phyloP scores from a whole-genome alignment of 2,329 filamentous ascomycete genomes.

The Colletotrichum destructivum region DNA sequence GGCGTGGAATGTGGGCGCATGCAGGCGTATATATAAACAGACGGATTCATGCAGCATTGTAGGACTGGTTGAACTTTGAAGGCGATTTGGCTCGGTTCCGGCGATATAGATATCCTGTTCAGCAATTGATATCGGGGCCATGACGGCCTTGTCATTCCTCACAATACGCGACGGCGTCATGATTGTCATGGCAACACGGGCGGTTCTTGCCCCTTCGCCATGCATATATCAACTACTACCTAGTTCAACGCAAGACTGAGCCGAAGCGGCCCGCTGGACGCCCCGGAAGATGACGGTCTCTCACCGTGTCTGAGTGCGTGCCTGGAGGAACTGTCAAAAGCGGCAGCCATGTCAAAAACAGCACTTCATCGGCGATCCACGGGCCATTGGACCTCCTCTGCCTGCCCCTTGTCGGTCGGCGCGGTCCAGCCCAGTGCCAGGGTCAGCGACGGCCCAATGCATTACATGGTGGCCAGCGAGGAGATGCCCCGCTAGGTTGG shows the following conservation, averaged over 20 bases:
- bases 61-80: slow-evolving; percentile 28
- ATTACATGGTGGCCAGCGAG: slow-evolving; percentile 32
- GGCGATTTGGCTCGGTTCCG: slow-evolving; percentile 40
- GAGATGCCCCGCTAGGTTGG: slow-evolving; percentile 37
- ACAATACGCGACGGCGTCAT: neutral
- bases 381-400: slow-evolving; percentile 1
- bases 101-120: slow-evolving; percentile 42
- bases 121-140: slow-evolving; percentile 39
- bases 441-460: slow-evolving; percentile 29
- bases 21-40: slow-evolving; percentile 35
- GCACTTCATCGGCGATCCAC: slow-evolving; percentile 37
- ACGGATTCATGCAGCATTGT: slow-evolving; percentile 29
- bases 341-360: slow-evolving; percentile 16
- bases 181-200: neutral
- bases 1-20: slow-evolving; percentile 27
- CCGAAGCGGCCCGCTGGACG: too few species aligned
- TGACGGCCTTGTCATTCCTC: slow-evolving; percentile 26
- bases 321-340: neutral
- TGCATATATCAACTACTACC: neutral
- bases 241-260: neutral
- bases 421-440: slow-evolving; percentile 33
- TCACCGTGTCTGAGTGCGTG: neutral
- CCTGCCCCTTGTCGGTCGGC: slow-evolving; percentile 32
- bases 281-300: neutral
- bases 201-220: neutral